Base-by-base conservation (phyloP, 2,329 filamentous ascomycete species). In the Fusarium luffae region DNA sequence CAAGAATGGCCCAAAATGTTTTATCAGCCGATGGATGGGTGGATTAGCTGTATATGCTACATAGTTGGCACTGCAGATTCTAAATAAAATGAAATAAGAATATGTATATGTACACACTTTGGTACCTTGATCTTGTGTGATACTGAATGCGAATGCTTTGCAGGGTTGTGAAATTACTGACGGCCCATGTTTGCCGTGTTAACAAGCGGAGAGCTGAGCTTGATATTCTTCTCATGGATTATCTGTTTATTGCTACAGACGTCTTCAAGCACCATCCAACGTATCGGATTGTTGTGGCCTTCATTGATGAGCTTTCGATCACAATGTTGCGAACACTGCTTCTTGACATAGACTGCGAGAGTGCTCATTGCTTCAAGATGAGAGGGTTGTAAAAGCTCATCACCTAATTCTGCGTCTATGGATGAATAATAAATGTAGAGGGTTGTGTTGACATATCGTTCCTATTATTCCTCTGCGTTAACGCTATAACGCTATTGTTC, bases 51-150 rank as follows among this genome's bases (percentile, higher is more conserved):
- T 66, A 41, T 54, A 68, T 12, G 34, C 18, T n/a, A 37, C 44
- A 48, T 56, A 66, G 28, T 40, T 28, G 25, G 16, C 23, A 49
- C 32, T 32, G 32, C 32, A 47, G 37, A 46, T 44, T 42, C 46
- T 41, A 61, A 41, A n/a, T 44, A 54, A 48, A 28, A 61, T n/a
- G 25, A 57, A 14, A 25, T 40, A 42, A 54, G 58, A 43, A 47
- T 9, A 28, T 28, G 13, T 7, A 50, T 30, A 12, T 34, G 37
- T 28, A 8, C n/a, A 27, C 10, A 27, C 7, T 27, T 16, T 8
- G 23, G 13, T 21, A 16, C 14, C 7, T 28, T 41, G 12, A 16
- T 5, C 6, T 21, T 27, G 23, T 42, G 49, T 16, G 23, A 21
- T 27, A n/a, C 27, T 9, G 19, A 2, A 28, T 28, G 28, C 28